Percentiles rank a stretch among this genome's conserved stretches.
These are phyloP conservation scores for Tagetes patula DNA, from an alignment of 129 eudicot species.

Conservation along the genomic window DNA sequence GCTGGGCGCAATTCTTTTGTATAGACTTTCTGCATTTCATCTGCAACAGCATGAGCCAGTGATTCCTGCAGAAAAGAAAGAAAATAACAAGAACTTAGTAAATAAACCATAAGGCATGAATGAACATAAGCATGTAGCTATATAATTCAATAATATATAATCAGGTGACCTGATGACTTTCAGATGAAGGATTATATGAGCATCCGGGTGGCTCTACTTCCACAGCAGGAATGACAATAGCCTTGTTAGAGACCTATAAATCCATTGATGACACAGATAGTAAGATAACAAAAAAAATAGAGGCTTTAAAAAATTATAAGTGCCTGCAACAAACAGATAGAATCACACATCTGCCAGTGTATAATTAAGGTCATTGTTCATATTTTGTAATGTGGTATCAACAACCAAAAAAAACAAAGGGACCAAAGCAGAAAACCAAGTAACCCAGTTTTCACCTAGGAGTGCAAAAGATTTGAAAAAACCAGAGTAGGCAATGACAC, in stretches of 20 bases:
- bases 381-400: neutral
- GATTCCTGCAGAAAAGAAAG: slow-evolving; percentile 44
- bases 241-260: slow-evolving; percentile 56
- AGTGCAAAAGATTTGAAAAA: neutral
- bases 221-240: slow-evolving; percentile 73
- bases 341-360: neutral
- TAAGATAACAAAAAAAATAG: slow-evolving; percentile 7
- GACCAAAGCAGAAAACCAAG: slow-evolving; percentile 6
- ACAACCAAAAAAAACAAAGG: neutral
- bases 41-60: slow-evolving; percentile 82
- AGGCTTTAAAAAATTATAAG: neutral
- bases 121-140: neutral
- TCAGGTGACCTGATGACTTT: slow-evolving; percentile 72
- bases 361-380: neutral
- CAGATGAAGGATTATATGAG: slow-evolving; percentile 78
- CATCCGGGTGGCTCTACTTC: slow-evolving; percentile 93
- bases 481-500: neutral
- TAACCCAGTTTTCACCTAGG: neutral
- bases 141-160: neutral
- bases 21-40: slow-evolving; percentile 92
- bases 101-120: neutral
- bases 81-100: neutral
- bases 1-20: slow-evolving; percentile 73
- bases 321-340: neutral
- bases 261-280: neutral